Evolutionary conservation across 352 stramenopile genomes (phyloP), one percentile per base, ranked within the genome.

Genomic region (Phytopythium vexans): DNA sequence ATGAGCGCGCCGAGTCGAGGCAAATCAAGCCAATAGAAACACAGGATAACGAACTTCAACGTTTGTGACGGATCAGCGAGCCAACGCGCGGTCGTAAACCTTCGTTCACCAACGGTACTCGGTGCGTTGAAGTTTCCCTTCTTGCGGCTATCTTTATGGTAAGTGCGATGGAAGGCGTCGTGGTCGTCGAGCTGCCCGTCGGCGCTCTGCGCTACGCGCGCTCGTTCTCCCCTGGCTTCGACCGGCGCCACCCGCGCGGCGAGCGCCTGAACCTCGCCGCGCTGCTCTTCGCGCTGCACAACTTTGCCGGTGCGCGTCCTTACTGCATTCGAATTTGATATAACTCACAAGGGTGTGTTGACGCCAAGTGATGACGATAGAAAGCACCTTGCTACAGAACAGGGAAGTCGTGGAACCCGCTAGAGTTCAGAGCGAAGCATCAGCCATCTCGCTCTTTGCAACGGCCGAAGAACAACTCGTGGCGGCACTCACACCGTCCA

Each of bases 191-290:
- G 51, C 56, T 62, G 66, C 64, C 61, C 21, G 72, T 64, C 34
- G 78, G 78, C 41, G 54, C 69, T 27, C 63, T 89, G 38, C 66
- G 77, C 49, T 81, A 70, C 60, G 69, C 73, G 31, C 69, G 63
- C n/a, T 75, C 75, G 32, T 81, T 87, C 60, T 69, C 68, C 0
- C 45, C 64, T 27, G 33, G 52, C 8, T 89, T 88, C 41, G 74
- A 87, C 34, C 36, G 43, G 37, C 68, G 63, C 8, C 62, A 89
- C 48, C 72, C 72, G 33, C 71, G 71, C 39, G 63, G 52, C 4
- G 78, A 89, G 38, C 76, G 78, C 36, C 66, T 89, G 44, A 89
- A 89, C 44, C 68, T 89, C 38, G 65, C 58, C 10, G 72, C 71
- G 15, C 62, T 87, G 35, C 64, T 89, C 43, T 89, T 89, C 49